Percentiles rank a stretch among this genome's conserved stretches.
phyloP scores from a whole-genome alignment of 208 protist genomes.

The Crithidia sp. region DNA sequence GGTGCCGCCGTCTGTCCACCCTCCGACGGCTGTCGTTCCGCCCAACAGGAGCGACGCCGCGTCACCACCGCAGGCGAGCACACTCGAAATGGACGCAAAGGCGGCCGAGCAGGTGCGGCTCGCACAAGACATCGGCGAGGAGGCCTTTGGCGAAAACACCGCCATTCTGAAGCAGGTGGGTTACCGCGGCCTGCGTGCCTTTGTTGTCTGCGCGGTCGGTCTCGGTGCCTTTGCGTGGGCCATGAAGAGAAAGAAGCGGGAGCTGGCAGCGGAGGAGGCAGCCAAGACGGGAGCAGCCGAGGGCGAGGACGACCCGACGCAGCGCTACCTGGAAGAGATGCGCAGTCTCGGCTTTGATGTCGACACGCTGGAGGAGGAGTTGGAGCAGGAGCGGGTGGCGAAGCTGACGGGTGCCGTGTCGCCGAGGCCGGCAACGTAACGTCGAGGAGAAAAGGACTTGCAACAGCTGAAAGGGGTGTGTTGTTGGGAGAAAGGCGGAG shows the following conservation, averaged over 20 bases:
- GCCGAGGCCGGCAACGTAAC: background rate
- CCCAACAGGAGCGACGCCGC: no score
- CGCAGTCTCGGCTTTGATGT: conserved; percentile 84
- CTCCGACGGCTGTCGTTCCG: background rate
- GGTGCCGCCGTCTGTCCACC: conserved; percentile 1
- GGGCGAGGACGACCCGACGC: conserved; percentile 54
- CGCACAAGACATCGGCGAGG: conserved; percentile 55
- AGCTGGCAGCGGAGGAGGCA: conserved; percentile 18
- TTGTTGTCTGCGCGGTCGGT: conserved; percentile 62
- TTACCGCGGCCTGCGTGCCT: conserved; percentile 68
- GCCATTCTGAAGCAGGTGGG: conserved; percentile 69
- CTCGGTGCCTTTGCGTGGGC: conserved; percentile 55
- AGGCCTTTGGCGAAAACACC: conserved; percentile 83
- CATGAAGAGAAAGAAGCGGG: conserved; percentile 46
- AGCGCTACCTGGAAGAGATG: conserved; percentile 84
- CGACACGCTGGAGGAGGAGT: conserved; percentile 81
- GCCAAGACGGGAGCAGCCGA: background rate
- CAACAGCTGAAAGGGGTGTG: background rate
- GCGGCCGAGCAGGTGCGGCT: conserved; percentile 61
- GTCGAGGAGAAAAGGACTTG: no score
- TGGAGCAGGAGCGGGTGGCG: conserved; percentile 45
- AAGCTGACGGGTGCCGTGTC: conserved; percentile 8
- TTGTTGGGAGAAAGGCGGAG: no score
- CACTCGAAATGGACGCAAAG: conserved; percentile 44
- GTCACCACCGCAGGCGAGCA: background rate